Conservation (phyloP, 2,329 filamentous ascomycete genomes). For the Myriosclerotinia duriaeana region DNA sequence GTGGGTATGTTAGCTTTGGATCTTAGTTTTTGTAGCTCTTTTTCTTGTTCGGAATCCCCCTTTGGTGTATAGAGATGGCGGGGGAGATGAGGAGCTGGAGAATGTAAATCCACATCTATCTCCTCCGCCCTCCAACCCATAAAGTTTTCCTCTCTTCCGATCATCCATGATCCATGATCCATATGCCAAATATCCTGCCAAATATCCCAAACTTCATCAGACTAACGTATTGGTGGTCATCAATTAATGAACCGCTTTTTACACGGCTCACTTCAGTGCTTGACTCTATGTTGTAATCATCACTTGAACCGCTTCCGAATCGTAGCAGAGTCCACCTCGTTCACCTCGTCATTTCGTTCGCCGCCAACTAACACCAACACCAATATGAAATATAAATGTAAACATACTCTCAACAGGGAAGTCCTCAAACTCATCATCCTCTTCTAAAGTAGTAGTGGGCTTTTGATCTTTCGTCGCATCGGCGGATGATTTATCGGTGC, state of each 20-base stretch:
- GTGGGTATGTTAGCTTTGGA: slow-evolving; percentile 23
- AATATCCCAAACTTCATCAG: background rate
- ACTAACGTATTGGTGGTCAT: slow-evolving; percentile 5
- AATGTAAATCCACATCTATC: background rate
- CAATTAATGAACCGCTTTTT: background rate
- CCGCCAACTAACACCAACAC: background rate
- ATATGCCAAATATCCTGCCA: background rate
- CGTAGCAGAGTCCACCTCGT: slow-evolving; percentile 5
- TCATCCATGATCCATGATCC: background rate
- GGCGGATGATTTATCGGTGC: slow-evolving; percentile 34
- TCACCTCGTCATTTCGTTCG: too few relatives aligned
- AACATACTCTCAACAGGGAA: slow-evolving; percentile 88
- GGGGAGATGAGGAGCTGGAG: too few relatives aligned
- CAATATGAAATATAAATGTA: background rate
- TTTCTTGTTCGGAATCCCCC: background rate
- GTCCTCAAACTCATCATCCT: slow-evolving; percentile 99
- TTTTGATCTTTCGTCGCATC: slow-evolving; percentile 44
- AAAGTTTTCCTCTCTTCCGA: background rate
- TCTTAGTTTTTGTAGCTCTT: background rate
- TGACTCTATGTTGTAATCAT: background rate
- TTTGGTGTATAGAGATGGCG: too few relatives aligned
- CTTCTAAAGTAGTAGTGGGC: slow-evolving; percentile 68
- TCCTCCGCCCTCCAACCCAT: background rate
- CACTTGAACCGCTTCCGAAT: background rate
- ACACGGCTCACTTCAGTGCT: background rate